Evolutionary conservation across 345 rosid genomes (phyloP), one percentile per base, ranked within the genome.

Genomic region (Eucalyptus cladocalyx): DNA sequence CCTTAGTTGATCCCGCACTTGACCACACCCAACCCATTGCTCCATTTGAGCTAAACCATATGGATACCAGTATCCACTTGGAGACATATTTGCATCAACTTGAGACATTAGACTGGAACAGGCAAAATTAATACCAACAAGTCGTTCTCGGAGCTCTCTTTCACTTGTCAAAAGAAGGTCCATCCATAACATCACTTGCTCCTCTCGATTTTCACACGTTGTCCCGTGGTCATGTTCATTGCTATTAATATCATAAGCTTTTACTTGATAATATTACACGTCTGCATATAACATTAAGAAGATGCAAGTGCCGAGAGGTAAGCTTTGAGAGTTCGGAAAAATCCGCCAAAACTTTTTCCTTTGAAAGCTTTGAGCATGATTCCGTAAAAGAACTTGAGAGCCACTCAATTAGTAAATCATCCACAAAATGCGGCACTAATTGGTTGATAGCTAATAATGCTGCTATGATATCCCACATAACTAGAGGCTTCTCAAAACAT

Each of bases 101-200:
- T 50, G 88, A 48, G 94, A 91, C 62, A 89, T 80, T 32, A 80
- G 47, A 40, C 49, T 90, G 45, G 91, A 87, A 88, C 91, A 91
- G 87, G 98, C 94, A 87, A 96, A 92, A 89, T 94, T 93, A 89
- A 95, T 90, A 89, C 94, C 91, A 89, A 97, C 92, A 87, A 97
- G 94, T 90, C 98, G 95, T 91, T 94, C 95, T 7, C 95, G 96
- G n/a, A 98, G 97, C 93, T 98, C 97, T 89, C 88, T 93, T 94
- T 98, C 99, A 87, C 96, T 94, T 86, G 94, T 95, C 47, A 88
- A 90, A 80, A 95, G 94, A 65, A 97, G 90, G 88, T 92, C 93
- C 90, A 95, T 91, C 98, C 99, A 95, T 34, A 89, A 65, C 32
- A 69, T 62, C 40, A 92, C 72, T 76, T 91, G 94, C 93, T 90